Evolutionary conservation across 148 eudicot genomes (phyloP).

Genomic region (Chenopodium suecicum): DNA sequence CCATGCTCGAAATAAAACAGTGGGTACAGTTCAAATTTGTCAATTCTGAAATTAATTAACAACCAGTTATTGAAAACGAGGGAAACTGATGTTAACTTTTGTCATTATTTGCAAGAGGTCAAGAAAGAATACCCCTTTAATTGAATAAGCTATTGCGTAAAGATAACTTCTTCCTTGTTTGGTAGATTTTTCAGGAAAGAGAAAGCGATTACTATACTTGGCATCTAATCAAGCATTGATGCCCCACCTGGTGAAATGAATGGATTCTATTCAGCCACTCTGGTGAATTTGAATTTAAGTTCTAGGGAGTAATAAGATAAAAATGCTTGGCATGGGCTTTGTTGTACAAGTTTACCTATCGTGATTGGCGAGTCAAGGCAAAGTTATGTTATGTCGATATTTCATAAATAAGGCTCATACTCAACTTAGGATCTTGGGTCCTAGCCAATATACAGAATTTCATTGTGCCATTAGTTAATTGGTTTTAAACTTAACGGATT

Average conservation of each 20-base stretch:
- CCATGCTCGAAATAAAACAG: neutral
- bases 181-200: conserved; percentile 5
- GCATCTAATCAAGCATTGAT: conserved; percentile 1
- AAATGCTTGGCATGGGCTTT: no score
- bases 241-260: neutral
- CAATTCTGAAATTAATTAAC: neutral
- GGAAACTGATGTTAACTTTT: conserved; percentile 4
- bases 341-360: no score
- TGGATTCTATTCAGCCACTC: neutral
- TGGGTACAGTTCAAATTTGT: neutral
- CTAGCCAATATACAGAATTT: no score
- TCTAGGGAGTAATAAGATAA: no score
- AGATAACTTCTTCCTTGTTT: conserved; percentile 18
- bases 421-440: no score
- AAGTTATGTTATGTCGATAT: no score
- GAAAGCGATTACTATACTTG: conserved; percentile 1
- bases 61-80: neutral
- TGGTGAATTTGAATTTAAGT: no score
- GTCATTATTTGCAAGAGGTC: conserved; percentile 2
- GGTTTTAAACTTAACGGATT: no score
- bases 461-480: no score
- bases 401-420: no score
- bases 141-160: conserved; percentile 23
- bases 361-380: no score
- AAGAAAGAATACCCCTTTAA: conserved; percentile 6